A percentile compares a stretch with the other conserved stretches of the same genome.
These are phyloP conservation scores for Acacia melanoxylon DNA, from an alignment of 306 rosid species.

Conservation along the genomic window DNA sequence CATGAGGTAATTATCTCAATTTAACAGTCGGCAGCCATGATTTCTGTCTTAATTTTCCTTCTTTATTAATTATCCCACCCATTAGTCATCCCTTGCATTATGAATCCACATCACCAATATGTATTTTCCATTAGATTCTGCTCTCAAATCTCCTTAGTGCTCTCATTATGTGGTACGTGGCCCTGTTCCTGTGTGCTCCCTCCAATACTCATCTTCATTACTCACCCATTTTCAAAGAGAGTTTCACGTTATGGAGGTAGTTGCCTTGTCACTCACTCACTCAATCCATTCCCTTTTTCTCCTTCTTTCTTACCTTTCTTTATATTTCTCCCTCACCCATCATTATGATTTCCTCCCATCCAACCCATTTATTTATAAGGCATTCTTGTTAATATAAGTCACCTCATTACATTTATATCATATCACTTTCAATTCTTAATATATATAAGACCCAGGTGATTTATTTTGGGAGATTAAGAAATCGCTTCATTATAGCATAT, in stretches of 20 bases:
- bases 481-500: too few relatives aligned
- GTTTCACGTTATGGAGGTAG: constrained; percentile 21
- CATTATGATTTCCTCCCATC: constrained; percentile 26
- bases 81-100: constrained; percentile 33
- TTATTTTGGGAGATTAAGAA: too few relatives aligned
- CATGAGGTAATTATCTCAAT: constrained; percentile 36
- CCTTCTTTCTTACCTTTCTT: not conserved
- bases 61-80: not conserved
- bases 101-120: not conserved
- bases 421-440: too few relatives aligned
- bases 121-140: constrained; percentile 23
- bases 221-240: not conserved
- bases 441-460: too few relatives aligned
- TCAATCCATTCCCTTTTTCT: constrained; percentile 20
- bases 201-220: not conserved
- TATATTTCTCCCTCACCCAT: constrained; percentile 5
- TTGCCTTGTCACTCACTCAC: constrained; percentile 27
- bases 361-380: too few relatives aligned
- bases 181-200: not conserved
- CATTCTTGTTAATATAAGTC: too few relatives aligned
- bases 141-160: constrained; percentile 31
- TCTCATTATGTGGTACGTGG: not conserved
- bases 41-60: constrained; percentile 21
- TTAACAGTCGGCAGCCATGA: constrained; percentile 25
- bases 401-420: too few relatives aligned